Evolutionary conservation across 78 protist species (phyloP), one percentile per base, ranked within the genome.

Genomic region (Tieghemostelium lacteum): DNA sequence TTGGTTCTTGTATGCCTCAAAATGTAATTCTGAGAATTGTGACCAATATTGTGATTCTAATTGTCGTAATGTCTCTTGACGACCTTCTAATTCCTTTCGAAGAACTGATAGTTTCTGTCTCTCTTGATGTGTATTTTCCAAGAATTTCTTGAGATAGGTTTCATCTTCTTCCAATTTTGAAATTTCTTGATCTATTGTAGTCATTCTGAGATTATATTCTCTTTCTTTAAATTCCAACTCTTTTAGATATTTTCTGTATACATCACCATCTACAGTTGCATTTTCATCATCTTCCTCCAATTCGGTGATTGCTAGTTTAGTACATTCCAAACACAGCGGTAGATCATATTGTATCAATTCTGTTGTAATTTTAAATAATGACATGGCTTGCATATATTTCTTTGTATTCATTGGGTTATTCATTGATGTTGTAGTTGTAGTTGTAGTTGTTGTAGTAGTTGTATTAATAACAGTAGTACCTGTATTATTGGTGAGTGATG

Each of bases 281-380:
- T 24, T 65, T 39, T 78, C 87, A 45, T 45, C 52, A 20, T 78
- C 88, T 8, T 61, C 71, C 17, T 88, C 93, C 52, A 88, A 8
- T 2, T 88, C 91, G 10, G 34, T 3, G 2, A 57, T 55, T 28
- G 78, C 28, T 24, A 69, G 29, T 66, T 83, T 83, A 37, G 91
- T 31, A 60, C 91, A 83, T 60, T 83, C 91, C 28, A 83, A 49
- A 83, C 91, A 83, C 22, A 83, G 24, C 14, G 91, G 91, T 29
- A 83, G n/a, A 50, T 83, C 91, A 17, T 34, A 55, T 28, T 45
- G 45, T 20, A 57, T 83, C 58, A 83, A 42, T 22, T 83, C 91
- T 60, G 91, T 83, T 26, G 65, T 36, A 8, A 57, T 40, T 60
- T 60, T 83, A 45, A 83, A 83, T 29, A 83, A 57, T 69, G 77